Base-by-base conservation (phyloP, 306 rosid genomes). In the Vigna nakashimae region DNA sequence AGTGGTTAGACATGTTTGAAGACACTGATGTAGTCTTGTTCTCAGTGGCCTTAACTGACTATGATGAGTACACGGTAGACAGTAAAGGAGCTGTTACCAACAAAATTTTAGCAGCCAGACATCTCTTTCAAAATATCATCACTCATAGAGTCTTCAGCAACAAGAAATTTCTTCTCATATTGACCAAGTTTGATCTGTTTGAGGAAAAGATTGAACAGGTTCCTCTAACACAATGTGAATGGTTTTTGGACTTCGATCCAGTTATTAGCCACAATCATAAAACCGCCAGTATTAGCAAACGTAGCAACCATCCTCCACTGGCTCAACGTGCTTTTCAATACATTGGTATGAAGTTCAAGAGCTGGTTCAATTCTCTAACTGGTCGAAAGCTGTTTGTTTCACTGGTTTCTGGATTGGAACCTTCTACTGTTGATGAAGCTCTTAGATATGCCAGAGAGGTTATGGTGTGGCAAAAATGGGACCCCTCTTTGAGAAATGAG, bases 371-470 rank as follows among this genome's bases (percentile, higher is more conserved):
- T 62, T 75, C 87, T 74, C 66, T 78, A 6, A 89, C 94, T 8
- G 84, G 51, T 22, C 52, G 82, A 58, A 93, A 91, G 87, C 82
- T 93, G 42, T 93, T 85, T 84, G 93, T 93, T 75, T 89, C 93
- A 18, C 24, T 2, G 57, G 83, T 84, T 34, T 82, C 90, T 13
- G 97, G 89, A 4, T 82, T 91, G 85, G 88, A 93, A 69, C 65
- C 85, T 42, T 88, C 85, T 18, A 81, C 87, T n/a, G 90, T 91
- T 7, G 85, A 86, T 55, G 93, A 85, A 70, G 88, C 94, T 65
- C 86, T 93, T n/a, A 84, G 86, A 84, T 91, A 89, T 63, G 94
- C 91, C 10, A 86, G 93, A 77, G 97, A 87, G 86, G 86, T 93
- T 73, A 69, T 79, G 26, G 70, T 62, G 51, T 88, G 90, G 84